Evolutionary conservation across 768 basidiomycete species (phyloP), one percentile per base, ranked within the genome.

Genomic region (Leccinellum rugosiceps): DNA sequence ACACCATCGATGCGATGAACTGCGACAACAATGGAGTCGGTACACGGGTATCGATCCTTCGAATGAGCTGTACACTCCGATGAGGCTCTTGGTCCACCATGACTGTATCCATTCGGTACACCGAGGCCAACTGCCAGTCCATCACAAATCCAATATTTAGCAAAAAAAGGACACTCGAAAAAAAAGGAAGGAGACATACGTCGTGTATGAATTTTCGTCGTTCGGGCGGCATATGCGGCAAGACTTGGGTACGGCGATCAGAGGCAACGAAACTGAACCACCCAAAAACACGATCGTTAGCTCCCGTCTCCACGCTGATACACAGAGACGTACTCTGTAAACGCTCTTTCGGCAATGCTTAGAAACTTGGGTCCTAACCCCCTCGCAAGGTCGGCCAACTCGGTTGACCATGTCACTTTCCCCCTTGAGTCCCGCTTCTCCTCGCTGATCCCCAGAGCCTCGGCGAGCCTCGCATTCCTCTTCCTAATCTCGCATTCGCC

Each of bases 61-160:
- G 81, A 50, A 92, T 76, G 49, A 97, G 82, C 67, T 92, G 88
- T 2, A 96, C 88, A 62, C 92, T 88, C 49, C 92, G 78, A 66
- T 90, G 81, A 0, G 96, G 96, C 64, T 97, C 96, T 64, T 90
- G 89, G 69, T 98, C 96, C 19, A 99, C 83, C 77, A 94, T 84
- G 63, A 90, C 83, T 0, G 88, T 85, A 58, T 92, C 88, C 69
- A 98, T 83, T 19, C 92, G 80, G 68, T 96, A 98, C 5, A 87
- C 74, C 7, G 80, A 76, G 1, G 92, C 90, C 21, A 97, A 80
- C 84, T 90, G 62, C 31, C 3, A 28, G n/a, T 48, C 28, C 26
- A 25, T 48, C 26, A 19, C 44, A 25, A 9, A 2, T 23, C 23
- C 45, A 46, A 15, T 26, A 6, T 25, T 47, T 26, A 47, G 25